phyloP scores from a whole-genome alignment of 768 basidiomycete genomes.

The Suillus hirtellus region DNA sequence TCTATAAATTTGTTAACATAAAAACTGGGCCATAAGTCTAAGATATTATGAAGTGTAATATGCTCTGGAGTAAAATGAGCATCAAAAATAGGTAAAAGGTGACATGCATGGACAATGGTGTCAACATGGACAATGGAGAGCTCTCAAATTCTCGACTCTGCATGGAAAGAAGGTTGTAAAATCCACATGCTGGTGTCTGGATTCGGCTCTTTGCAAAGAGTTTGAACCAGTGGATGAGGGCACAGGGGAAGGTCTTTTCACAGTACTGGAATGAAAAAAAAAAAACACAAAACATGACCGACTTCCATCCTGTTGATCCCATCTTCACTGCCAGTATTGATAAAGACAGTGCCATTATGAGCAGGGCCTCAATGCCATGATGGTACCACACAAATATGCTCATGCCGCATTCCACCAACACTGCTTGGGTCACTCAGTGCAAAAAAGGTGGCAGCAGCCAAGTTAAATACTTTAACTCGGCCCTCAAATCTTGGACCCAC shows the following conservation, averaged over 20 bases:
- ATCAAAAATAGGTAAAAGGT: neutral
- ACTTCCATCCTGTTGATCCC: neutral
- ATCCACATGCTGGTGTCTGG: neutral
- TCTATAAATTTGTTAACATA: no score
- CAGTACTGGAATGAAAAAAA: neutral
- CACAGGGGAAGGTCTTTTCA: neutral
- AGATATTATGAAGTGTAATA: no score
- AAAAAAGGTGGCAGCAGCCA: neutral
- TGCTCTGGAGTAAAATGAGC: no score
- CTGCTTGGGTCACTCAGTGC: neutral
- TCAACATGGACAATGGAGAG: neutral
- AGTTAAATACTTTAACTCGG: neutral
- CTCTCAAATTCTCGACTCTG: neutral
- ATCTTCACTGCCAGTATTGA: neutral
- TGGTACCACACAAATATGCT: neutral
- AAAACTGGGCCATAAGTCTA: no score
- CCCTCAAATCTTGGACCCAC: neutral
- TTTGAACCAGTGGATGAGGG: neutral
- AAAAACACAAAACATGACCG: neutral
- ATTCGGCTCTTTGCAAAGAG: neutral
- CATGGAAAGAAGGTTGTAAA: neutral
- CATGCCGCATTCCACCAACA: neutral
- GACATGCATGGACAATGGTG: neutral
- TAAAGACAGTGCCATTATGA: neutral
- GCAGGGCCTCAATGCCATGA: neutral